A percentile compares a stretch with the other conserved stretches of the same genome.
These are phyloP conservation scores for Umbelopsis sp. DNA, from an alignment of 192 early-diverging fungal species.

Conservation along the genomic window DNA sequence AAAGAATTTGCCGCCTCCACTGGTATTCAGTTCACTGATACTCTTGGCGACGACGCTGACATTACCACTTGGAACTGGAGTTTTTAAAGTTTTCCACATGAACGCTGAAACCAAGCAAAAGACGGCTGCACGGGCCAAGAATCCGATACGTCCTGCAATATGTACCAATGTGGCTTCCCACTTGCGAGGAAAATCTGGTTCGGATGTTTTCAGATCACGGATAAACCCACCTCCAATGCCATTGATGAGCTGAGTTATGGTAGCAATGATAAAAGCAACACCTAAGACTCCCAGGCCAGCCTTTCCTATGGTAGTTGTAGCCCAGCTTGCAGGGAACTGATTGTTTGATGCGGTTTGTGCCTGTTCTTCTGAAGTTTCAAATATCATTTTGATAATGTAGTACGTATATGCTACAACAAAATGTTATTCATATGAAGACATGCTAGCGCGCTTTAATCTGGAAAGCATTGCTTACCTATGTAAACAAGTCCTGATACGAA, in stretches of 20 bases:
- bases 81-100: constrained; percentile 30
- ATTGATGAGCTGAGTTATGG: constrained; percentile 45
- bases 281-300: constrained; percentile 36
- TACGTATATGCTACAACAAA: constrained; percentile 34
- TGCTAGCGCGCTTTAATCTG: not conserved
- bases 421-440: not conserved
- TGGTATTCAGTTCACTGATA: constrained; percentile 28
- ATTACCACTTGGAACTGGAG: constrained; percentile 21
- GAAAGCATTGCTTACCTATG: not conserved
- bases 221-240: constrained; percentile 41
- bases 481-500: constrained; percentile 50
- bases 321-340: constrained; percentile 41
- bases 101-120: constrained; percentile 45
- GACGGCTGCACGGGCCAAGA: constrained; percentile 42
- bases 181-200: constrained; percentile 17
- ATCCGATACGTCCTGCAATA: constrained; percentile 44
- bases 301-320: constrained; percentile 25
- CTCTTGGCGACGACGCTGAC: constrained; percentile 33
- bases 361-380: constrained; percentile 29
- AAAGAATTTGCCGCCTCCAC: constrained; percentile 30
- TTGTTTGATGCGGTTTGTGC: constrained; percentile 31
- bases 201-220: constrained; percentile 25
- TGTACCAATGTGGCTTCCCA: constrained; percentile 36
- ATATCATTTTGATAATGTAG: constrained; percentile 44
- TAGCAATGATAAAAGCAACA: constrained; percentile 47